Evolutionary conservation across 1,284 basidiomycete genomes (phyloP), one percentile per base, ranked within the genome.

Genomic region (Exsudoporus floridanus): DNA sequence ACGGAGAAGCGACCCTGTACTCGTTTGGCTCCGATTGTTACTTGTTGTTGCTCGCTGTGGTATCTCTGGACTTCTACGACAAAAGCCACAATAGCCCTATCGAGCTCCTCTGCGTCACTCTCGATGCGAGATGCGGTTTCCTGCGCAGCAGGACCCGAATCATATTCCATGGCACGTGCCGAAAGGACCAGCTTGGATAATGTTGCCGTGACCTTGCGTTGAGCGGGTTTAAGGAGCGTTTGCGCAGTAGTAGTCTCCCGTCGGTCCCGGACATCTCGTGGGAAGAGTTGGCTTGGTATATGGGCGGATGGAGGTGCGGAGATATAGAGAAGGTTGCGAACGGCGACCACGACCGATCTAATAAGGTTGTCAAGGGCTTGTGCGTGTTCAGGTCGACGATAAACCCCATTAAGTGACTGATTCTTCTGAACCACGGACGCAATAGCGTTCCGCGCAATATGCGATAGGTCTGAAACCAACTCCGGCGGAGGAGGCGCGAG

Each of bases 201-300:
- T 1, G 88, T 90, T 13, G 88, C 87, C 3, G 88, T 89, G 27
- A 90, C 87, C 61, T 88, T 88, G 37, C 87, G 77, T 55, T 90
- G 88, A 0, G 83, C 82, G 16, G 84, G 83, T 67, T 89, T 89
- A 34, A 89, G 73, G 7, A 87, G 73, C 4, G 83, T 77, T 59
- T 82, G 81, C 0, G 79, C 72, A 7, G 76, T 69, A 12, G 77
- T 70, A 21, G 74, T 71, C 18, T 76, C 66, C 46, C 72, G 70
- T 27, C 68, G 64, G 52, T 80, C 76, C 44, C 75, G 76, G 10
- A 72, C 70, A 52, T 77, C 78, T 13, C 72, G 78, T 33, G 81
- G 81, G 46, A 86, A 75, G 25, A 85, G 70, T 54, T 77, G 77
- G 37, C 65, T 73, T 18, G 86, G 81, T 48, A 88, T 80, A 60